Conservation (phyloP, 108 stramenopile genomes). For the Cylindrotheca fusiformis region DNA sequence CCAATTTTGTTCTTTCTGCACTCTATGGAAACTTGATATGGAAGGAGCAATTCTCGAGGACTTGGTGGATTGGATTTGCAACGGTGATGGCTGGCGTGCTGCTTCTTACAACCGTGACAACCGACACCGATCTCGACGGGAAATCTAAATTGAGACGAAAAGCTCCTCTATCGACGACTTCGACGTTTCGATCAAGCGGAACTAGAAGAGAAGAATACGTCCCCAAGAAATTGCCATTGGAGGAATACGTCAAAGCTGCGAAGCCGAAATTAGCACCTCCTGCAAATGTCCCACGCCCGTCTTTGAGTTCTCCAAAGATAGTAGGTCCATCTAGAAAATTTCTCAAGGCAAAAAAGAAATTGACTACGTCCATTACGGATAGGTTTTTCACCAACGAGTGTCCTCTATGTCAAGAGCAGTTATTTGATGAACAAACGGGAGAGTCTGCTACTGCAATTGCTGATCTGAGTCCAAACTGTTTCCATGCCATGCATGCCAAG, state of each 20-base stretch:
- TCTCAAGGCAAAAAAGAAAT: slow-evolving; percentile 4
- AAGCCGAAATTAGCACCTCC: background rate
- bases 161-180: background rate
- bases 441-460: slow-evolving; percentile 17
- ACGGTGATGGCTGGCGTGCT: slow-evolving; percentile 36
- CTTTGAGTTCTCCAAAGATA: background rate
- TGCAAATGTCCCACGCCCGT: background rate
- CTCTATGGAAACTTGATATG: slow-evolving; percentile 36
- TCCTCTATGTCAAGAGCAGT: slow-evolving; percentile 19
- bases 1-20: slow-evolving; percentile 58
- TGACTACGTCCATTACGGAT: slow-evolving; percentile 10
- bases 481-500: slow-evolving; percentile 23
- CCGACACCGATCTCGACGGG: background rate
- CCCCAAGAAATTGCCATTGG: background rate
- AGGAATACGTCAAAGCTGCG: background rate
- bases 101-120: slow-evolving; percentile 28
- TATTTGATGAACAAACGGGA: slow-evolving; percentile 24
- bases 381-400: slow-evolving; percentile 26
- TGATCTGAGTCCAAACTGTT: slow-evolving; percentile 26
- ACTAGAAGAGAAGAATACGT: background rate
- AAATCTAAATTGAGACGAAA: background rate
- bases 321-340: background rate
- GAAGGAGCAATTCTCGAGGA: slow-evolving; percentile 29
- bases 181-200: background rate
- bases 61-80: slow-evolving; percentile 46